Evolutionary conservation across 306 rosid genomes (phyloP).

Genomic region (Pyrus bretschneideri): DNA sequence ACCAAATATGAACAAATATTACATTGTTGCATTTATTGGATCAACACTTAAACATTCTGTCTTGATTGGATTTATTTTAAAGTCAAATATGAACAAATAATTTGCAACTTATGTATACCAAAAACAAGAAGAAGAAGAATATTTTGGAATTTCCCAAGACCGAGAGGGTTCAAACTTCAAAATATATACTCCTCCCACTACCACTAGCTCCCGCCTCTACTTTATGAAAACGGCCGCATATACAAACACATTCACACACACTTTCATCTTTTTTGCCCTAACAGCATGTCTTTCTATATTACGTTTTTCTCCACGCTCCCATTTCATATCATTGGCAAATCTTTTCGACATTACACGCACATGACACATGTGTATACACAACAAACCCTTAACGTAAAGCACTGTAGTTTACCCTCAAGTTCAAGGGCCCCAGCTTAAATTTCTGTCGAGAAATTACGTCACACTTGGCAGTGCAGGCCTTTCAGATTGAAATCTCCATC

Average conservation of each 20-base stretch:
- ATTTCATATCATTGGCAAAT: slow-evolving; percentile 28
- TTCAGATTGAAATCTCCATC: not conserved
- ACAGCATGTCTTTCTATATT: slow-evolving; percentile 12
- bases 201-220: not conserved
- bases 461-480: not conserved
- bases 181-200: slow-evolving; percentile 42
- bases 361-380: slow-evolving; percentile 5
- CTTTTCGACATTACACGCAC: slow-evolving; percentile 23
- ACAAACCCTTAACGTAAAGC: not conserved
- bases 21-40: too few species aligned
- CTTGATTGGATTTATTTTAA: too few species aligned
- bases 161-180: slow-evolving; percentile 74
- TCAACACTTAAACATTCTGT: too few species aligned
- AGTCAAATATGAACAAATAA: too few species aligned
- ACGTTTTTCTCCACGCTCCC: not conserved
- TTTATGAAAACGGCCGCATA: slow-evolving; percentile 32
- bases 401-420: not conserved
- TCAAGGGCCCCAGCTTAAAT: slow-evolving; percentile 27
- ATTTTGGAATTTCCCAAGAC: slow-evolving; percentile 38
- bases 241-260: slow-evolving; percentile 10
- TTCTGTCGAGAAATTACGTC: slow-evolving; percentile 13
- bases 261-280: slow-evolving; percentile 20
- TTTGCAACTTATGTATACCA: not conserved
- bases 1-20: too few species aligned
- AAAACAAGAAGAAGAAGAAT: not conserved